phyloP scores from a whole-genome alignment of 2,329 filamentous ascomycete genomes.

The Aspergillus neoniger region DNA sequence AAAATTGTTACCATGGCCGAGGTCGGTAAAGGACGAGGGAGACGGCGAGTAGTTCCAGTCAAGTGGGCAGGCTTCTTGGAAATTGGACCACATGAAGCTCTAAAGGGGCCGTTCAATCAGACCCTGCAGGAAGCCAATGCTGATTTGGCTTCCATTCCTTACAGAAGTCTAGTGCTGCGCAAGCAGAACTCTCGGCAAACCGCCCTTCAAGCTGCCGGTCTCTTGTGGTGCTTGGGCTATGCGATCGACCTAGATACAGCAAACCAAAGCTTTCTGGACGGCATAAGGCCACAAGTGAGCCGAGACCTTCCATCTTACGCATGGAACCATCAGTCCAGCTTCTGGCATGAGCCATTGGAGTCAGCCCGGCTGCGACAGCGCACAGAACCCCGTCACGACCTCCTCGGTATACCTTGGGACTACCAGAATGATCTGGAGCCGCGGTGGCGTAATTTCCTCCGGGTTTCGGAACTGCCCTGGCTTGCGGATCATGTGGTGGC shows the following conservation, averaged over 20 bases:
- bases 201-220: slow-evolving; percentile 13
- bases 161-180: slow-evolving; percentile 14
- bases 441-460: slow-evolving; percentile 50
- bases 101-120: slow-evolving; percentile 28
- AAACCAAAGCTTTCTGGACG: background rate
- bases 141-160: slow-evolving; percentile 7
- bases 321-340: slow-evolving; percentile 42
- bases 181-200: slow-evolving; percentile 16
- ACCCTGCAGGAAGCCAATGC: slow-evolving; percentile 5
- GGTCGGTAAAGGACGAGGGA: background rate
- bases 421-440: slow-evolving; percentile 29
- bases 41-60: background rate
- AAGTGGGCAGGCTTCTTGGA: slow-evolving; percentile 23
- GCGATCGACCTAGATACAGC: slow-evolving; percentile 4
- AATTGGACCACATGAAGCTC: slow-evolving; percentile 33
- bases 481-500: slow-evolving; percentile 46
- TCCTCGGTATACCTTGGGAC: slow-evolving; percentile 24
- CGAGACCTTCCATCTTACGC: slow-evolving; percentile 44
- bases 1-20: slow-evolving; percentile 7
- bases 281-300: too few relatives aligned
- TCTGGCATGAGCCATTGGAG: slow-evolving; percentile 40
- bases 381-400: slow-evolving; percentile 20
- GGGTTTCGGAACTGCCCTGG: slow-evolving; percentile 43
- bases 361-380: slow-evolving; percentile 25
- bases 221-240: slow-evolving; percentile 20